These are phyloP conservation scores for Diplodia corticola DNA, from an alignment of 2,329 filamentous ascomycete genomes.

Conservation along the genomic window DNA sequence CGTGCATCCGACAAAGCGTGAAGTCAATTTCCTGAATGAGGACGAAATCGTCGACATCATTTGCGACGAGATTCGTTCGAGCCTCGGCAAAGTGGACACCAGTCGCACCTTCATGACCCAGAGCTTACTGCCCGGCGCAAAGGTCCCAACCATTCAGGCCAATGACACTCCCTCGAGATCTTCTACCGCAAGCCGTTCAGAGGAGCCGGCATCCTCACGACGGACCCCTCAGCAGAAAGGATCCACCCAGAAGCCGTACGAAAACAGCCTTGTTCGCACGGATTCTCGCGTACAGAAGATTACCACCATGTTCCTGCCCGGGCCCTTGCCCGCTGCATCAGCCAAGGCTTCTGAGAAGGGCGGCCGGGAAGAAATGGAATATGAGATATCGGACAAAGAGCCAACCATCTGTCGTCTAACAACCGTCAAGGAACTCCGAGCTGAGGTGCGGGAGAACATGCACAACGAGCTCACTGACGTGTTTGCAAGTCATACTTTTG, in stretches of 20 bases:
- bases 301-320: constrained; percentile 84
- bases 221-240: constrained; percentile 28
- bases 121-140: constrained; percentile 72
- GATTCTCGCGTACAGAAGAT: constrained; percentile 90
- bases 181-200: constrained; percentile 25
- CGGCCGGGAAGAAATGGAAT: constrained; percentile 58
- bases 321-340: constrained; percentile 36
- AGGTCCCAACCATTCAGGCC: constrained; percentile 43
- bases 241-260: constrained; percentile 60
- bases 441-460: constrained; percentile 75
- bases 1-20: constrained; percentile 92
- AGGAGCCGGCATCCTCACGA: constrained; percentile 1
- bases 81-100: constrained; percentile 83
- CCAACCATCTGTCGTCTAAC: constrained; percentile 70
- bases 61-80: constrained; percentile 74
- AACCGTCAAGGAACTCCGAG: constrained; percentile 83
- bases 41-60: constrained; percentile 91
- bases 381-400: constrained; percentile 70
- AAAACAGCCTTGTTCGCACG: constrained; percentile 87
- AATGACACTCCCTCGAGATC: constrained; percentile 20
- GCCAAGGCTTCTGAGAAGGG: constrained; percentile 39
- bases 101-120: constrained; percentile 95
- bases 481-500: constrained; percentile 85
- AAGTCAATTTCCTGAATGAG: constrained; percentile 96
- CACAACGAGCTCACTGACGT: constrained; percentile 85